Conservation (phyloP, 164 flowering plant genomes). For the Amborella trichopoda region DNA sequence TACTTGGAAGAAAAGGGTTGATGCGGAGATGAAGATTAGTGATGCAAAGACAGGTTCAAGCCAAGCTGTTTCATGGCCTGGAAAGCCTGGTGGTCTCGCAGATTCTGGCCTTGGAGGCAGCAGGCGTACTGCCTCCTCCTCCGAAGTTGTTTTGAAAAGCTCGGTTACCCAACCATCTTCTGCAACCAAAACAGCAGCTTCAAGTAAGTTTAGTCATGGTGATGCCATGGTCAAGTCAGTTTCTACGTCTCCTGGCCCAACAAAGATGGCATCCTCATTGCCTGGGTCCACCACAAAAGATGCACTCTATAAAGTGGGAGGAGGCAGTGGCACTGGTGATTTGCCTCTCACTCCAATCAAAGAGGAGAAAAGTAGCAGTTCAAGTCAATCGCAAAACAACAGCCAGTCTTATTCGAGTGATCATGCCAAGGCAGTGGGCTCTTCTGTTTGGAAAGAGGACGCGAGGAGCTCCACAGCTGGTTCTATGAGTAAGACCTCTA, state of each 20-base stretch:
- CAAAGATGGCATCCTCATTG: constrained; percentile 27
- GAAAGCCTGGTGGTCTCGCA: constrained; percentile 31
- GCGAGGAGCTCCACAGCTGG: constrained; percentile 59
- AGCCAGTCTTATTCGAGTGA: constrained; percentile 76
- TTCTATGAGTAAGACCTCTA: constrained; percentile 35
- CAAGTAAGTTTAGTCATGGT: constrained; percentile 30
- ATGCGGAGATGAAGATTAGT: constrained; percentile 68
- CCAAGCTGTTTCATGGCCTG: constrained; percentile 52
- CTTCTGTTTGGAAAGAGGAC: constrained; percentile 53
- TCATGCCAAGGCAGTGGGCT: constrained; percentile 33
- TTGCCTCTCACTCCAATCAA: constrained; percentile 16
- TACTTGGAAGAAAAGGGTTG: constrained; percentile 99
- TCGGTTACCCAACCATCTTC: constrained; percentile 34
- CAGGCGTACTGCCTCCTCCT: constrained; percentile 28
- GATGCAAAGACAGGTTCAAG: constrained; percentile 69
- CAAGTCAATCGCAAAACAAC: constrained; percentile 77
- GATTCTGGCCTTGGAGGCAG: constrained; percentile 53
- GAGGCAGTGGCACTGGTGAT: constrained; percentile 17
- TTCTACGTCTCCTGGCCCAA: constrained; percentile 31
- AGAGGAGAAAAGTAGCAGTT: constrained; percentile 59
- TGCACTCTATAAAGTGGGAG: constrained; percentile 11
- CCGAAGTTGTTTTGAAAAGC: constrained; percentile 46
- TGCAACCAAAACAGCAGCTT: constrained; percentile 13
- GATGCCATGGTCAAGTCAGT: constrained; percentile 36
- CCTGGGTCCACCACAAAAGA: constrained; percentile 27